A percentile compares a stretch with the other conserved stretches of the same genome.
Conservation (phyloP, 176 grass and related monocot genomes). For the Rhynchospora tenuis region DNA sequence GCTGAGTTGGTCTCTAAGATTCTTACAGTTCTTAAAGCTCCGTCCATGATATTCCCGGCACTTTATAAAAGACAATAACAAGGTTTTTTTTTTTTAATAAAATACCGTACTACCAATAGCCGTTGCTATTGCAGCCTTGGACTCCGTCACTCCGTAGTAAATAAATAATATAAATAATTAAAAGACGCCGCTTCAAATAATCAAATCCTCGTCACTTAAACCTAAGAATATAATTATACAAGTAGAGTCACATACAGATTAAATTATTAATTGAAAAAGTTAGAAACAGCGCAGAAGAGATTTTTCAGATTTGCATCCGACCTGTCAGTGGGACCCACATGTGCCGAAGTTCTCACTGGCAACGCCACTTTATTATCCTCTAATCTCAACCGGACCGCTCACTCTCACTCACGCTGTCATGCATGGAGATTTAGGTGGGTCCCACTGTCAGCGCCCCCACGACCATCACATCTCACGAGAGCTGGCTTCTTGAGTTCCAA, state of each 20-base stretch:
- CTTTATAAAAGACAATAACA: too few species aligned
- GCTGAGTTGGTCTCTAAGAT: too few species aligned
- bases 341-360: neutral
- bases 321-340: neutral
- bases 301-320: neutral
- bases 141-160: neutral
- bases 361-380: neutral
- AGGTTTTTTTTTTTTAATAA: too few species aligned
- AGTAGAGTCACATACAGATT: neutral
- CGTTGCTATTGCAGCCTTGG: too few species aligned
- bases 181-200: neutral
- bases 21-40: too few species aligned
- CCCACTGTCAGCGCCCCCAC: neutral
- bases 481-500: neutral
- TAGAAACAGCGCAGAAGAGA: neutral
- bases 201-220: neutral
- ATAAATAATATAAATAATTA: neutral
- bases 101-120: too few species aligned
- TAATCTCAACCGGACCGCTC: neutral
- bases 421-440: neutral
- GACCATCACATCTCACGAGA: neutral
- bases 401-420: neutral
- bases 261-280: constrained; percentile 1
- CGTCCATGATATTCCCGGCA: too few species aligned
- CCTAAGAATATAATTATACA: too few species aligned